A percentile compares a stretch with the other conserved stretches of the same genome.
These are phyloP conservation scores for Nitzschia putrida DNA, from an alignment of 108 stramenopile genomes.

Conservation along the genomic window DNA sequence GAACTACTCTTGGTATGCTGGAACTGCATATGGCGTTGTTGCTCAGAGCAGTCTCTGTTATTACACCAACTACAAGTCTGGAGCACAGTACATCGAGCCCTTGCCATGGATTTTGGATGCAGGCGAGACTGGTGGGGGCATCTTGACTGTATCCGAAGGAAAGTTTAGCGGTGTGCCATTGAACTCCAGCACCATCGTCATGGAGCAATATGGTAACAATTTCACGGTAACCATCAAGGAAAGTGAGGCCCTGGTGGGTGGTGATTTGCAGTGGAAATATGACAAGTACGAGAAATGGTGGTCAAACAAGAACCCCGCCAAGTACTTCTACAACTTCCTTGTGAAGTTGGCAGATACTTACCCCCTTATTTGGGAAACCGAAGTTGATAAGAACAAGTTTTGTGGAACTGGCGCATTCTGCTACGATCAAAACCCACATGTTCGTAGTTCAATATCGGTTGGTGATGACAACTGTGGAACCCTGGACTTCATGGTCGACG, in stretches of 20 bases:
- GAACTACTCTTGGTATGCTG: neutral
- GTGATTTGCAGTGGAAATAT: neutral
- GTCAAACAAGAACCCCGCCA: neutral
- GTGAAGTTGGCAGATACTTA: neutral
- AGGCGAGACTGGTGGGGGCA: neutral
- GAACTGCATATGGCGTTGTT: neutral
- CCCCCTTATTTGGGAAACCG: neutral
- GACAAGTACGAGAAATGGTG: neutral
- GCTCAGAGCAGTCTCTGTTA: neutral
- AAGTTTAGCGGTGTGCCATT: neutral
- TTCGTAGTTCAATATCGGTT: too few species aligned
- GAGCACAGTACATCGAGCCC: neutral
- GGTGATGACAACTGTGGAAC: too few species aligned
- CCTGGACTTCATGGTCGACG: too few species aligned
- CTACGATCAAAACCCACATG: neutral
- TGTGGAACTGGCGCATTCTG: constrained; percentile 1
- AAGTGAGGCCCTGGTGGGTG: neutral
- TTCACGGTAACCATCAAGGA: neutral
- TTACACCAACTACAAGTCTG: neutral
- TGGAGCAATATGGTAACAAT: neutral
- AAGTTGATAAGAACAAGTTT: neutral
- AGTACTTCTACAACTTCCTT: neutral
- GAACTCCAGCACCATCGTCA: neutral
- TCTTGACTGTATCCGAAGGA: neutral
- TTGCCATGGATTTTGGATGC: neutral